Evolutionary conservation across 306 rosid genomes (phyloP).

Genomic region (Chamaecrista fasciculata): DNA sequence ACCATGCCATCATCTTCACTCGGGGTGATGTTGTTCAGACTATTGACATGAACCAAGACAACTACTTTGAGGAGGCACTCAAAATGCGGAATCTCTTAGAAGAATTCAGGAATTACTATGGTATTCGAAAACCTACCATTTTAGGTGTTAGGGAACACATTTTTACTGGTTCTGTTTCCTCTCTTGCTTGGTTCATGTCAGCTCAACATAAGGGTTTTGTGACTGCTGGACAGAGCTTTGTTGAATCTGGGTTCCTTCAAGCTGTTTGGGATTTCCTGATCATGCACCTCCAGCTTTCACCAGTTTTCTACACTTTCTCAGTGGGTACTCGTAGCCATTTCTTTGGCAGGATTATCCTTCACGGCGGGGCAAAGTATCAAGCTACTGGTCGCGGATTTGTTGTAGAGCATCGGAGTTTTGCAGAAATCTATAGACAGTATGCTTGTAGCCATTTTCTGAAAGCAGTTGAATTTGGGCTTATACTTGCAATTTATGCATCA

Average conservation of each 20-base stretch:
- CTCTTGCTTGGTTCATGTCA: constrained; percentile 59
- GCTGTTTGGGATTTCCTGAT: constrained; percentile 53
- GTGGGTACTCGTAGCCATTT: constrained; percentile 53
- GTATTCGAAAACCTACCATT: constrained; percentile 46
- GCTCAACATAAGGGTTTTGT: constrained; percentile 53
- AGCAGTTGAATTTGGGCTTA: constrained; percentile 48
- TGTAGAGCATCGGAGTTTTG: constrained; percentile 48
- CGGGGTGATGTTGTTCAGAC: constrained; percentile 55
- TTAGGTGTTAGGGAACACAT: constrained; percentile 49
- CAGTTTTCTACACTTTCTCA: constrained; percentile 49
- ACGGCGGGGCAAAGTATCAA: constrained; percentile 54
- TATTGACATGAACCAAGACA: constrained; percentile 54
- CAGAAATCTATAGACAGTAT: constrained; percentile 47
- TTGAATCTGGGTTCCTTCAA: constrained; percentile 51
- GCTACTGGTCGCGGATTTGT: constrained; percentile 59
- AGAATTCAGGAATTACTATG: constrained; percentile 40
- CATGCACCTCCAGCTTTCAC: constrained; percentile 51
- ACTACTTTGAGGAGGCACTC: constrained; percentile 55
- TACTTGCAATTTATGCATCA: constrained; percentile 44
- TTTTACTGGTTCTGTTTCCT: constrained; percentile 53
- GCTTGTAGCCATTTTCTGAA: constrained; percentile 53
- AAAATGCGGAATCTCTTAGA: constrained; percentile 49
- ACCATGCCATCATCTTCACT: constrained; percentile 48
- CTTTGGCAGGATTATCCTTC: constrained; percentile 50
- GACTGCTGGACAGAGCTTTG: constrained; percentile 45